Base-by-base conservation (phyloP, 345 rosid genomes). In the Eutrema yunnanense region DNA sequence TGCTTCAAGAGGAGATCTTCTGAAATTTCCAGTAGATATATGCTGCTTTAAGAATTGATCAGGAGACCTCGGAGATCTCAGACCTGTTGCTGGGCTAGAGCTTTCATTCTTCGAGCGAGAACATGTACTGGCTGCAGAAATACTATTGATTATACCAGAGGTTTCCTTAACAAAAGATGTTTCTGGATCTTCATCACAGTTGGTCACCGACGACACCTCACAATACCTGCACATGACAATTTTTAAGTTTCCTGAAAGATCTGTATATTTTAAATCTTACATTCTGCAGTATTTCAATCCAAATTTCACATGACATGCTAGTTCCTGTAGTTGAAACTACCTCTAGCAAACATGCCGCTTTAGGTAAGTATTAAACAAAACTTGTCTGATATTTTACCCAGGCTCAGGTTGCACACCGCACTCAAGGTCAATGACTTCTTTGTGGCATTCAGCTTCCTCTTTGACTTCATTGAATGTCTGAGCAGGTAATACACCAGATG, bases 151-250 rank as follows among this genome's bases (percentile, higher is more conserved):
- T 72, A 74, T 50, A 67, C 47, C 67, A n/a, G 84, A 81, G 41
- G 88, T 81, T 84, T 89, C 93, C 81, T 78, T 83, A 51, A 88
- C 85, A 67, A 80, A 11, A 42, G 73, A 63, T 69, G 84, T 41
- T 52, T 85, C 92, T 71, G 67, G 81, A 72, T 82, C 93, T 79
- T 84, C 93, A 80, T 66, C 50, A 68, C 73, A 73, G 58, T 73
- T 78, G 46, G 78, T 41, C 56, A 63, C 71, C n/a, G 84, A 69
- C n/a, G 77, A 72, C 67, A 73, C 57, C 66, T 72, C 82, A 22
- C 65, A 82, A 63, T 29, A 83, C 87, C 98, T 89, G 86, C 81
- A 80, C 62, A 70, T 57, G 29, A 34, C n/a, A 64, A 41, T 30
- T 69, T 43, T 62, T 16, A 38, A 30, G 60, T 34, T 52, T 53